Evolutionary conservation across 306 rosid genomes (phyloP).

Genomic region (Oemleria cerasiformis): DNA sequence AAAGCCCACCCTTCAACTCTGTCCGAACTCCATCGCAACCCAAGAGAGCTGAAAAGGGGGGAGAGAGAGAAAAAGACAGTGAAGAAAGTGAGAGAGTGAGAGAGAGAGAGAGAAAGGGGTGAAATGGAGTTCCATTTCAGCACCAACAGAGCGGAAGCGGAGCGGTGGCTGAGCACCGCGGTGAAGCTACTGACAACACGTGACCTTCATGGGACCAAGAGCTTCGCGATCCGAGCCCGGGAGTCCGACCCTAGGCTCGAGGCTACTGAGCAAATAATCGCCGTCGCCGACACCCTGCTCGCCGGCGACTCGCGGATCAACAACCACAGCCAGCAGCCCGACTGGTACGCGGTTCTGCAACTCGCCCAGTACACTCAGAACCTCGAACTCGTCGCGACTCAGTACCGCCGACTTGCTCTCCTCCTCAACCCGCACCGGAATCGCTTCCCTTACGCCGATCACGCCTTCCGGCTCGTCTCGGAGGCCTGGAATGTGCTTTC

Average conservation of each 20-base stretch:
- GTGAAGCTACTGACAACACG: conserved; percentile 71
- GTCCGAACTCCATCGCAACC: not conserved
- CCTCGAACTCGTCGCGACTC: conserved; percentile 64
- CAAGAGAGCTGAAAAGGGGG: not conserved
- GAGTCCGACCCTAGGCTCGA: conserved; percentile 78
- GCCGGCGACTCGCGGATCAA: conserved; percentile 64
- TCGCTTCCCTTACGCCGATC: conserved; percentile 51
- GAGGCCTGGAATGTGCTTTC: conserved; percentile 86
- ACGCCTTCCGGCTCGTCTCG: conserved; percentile 64
- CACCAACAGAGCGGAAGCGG: conserved; percentile 65
- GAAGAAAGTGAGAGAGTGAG: not conserved
- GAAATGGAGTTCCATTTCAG: conserved; percentile 12
- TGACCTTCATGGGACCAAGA: conserved; percentile 71
- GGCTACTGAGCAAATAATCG: conserved; percentile 54
- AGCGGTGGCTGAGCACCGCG: conserved; percentile 79
- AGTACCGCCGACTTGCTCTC: conserved; percentile 68
- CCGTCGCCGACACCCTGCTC: conserved; percentile 73
- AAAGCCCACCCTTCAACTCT: not conserved
- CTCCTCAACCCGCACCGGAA: conserved; percentile 64
- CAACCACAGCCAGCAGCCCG: conserved; percentile 33
- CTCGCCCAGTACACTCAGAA: conserved; percentile 55
- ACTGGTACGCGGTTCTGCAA: conserved; percentile 68
- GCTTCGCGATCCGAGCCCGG: conserved; percentile 81
- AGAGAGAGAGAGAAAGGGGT: not conserved
- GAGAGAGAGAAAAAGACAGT: not conserved